Conservation (phyloP, 352 stramenopile species). For the Phytopythium oedochilum region DNA sequence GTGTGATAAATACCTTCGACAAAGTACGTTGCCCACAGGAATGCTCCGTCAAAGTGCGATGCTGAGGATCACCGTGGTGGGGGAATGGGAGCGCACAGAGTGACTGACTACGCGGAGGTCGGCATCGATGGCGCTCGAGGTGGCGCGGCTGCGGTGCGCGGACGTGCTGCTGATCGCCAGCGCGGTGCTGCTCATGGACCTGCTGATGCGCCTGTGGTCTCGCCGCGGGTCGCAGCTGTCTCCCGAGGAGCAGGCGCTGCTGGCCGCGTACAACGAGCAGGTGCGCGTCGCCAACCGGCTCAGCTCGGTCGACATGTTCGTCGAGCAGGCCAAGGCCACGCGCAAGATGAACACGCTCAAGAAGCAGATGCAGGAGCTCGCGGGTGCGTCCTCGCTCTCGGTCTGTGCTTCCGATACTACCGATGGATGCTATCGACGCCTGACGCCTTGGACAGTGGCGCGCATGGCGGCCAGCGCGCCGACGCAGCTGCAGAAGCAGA, state of each 20-base stretch:
- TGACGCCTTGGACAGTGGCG: too few relatives aligned
- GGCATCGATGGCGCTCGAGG: conserved; percentile 31
- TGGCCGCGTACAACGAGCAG: conserved; percentile 73
- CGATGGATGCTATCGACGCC: too few relatives aligned
- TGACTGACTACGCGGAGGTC: too few relatives aligned
- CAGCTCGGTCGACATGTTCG: conserved; percentile 86
- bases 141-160: conserved; percentile 55
- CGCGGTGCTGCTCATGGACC: conserved; percentile 47
- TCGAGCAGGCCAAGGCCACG: conserved; percentile 83
- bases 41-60: too few relatives aligned
- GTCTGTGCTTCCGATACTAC: too few relatives aligned
- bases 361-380: conserved; percentile 81
- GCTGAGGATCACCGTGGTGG: too few relatives aligned
- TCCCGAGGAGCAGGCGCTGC: conserved; percentile 43
- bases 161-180: conserved; percentile 68
- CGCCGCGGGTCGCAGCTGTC: conserved; percentile 45
- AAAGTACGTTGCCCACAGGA: too few relatives aligned
- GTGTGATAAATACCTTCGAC: too few relatives aligned
- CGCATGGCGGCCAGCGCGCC: conserved; percentile 59
- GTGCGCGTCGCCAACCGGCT: conserved; percentile 75
- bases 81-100: too few relatives aligned
- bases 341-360: conserved; percentile 84
- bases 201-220: conserved; percentile 51
- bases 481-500: conserved; percentile 69
- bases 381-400: too few relatives aligned